Evolutionary conservation across 768 basidiomycete species (phyloP).

Genomic region (Crucibulum laeve): DNA sequence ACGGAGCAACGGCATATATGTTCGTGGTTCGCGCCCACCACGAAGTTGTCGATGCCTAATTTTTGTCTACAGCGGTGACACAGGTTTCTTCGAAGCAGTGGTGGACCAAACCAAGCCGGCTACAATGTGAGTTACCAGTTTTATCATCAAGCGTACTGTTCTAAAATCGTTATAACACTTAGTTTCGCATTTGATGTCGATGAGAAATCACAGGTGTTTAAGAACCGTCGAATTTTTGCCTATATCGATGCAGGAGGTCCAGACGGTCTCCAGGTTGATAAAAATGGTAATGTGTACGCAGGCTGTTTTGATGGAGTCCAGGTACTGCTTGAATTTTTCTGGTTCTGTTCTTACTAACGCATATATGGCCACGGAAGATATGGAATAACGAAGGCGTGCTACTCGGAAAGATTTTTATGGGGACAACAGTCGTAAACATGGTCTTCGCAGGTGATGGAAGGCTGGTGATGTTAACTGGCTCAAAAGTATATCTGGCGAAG

Average conservation of each 20-base stretch:
- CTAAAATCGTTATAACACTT: neutral
- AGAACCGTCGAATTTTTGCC: constrained; percentile 63
- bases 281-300: constrained; percentile 59
- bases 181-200: constrained; percentile 69
- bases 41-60: neutral
- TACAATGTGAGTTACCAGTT: constrained; percentile 50
- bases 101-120: constrained; percentile 55
- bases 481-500: constrained; percentile 43
- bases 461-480: constrained; percentile 41
- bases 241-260: constrained; percentile 62
- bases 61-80: constrained; percentile 38
- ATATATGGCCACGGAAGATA: neutral
- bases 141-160: neutral
- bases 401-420: constrained; percentile 62
- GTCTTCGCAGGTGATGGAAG: constrained; percentile 38
- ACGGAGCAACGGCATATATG: constrained; percentile 67
- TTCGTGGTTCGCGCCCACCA: constrained; percentile 12
- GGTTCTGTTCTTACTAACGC: neutral
- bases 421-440: constrained; percentile 37
- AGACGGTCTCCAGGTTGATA: constrained; percentile 66
- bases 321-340: constrained; percentile 20
- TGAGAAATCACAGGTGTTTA: constrained; percentile 43
- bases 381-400: constrained; percentile 49
- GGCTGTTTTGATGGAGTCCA: constrained; percentile 69
- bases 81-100: constrained; percentile 40